Evolutionary conservation across 108 stramenopile species (phyloP).

Genomic region (Pseudonitzschia pungens): DNA sequence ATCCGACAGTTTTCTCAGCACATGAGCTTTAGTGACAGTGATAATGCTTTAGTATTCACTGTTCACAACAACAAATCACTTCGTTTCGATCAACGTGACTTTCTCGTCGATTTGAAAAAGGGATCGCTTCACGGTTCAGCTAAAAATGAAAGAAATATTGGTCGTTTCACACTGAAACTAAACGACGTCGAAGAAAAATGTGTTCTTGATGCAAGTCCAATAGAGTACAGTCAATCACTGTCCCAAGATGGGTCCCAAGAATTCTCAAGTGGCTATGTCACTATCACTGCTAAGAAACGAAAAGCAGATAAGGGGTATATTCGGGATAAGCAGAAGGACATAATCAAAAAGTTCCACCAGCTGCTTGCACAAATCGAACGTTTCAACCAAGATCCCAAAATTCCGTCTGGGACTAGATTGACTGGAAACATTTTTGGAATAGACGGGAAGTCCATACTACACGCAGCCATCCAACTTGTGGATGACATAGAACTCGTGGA

Average conservation of each 20-base stretch:
- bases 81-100: constrained; percentile 2
- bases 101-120: constrained; percentile 3
- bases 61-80: constrained; percentile 8
- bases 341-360: not conserved
- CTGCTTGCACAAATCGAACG: constrained; percentile 1
- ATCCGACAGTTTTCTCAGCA: constrained; percentile 9
- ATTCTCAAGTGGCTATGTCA: not conserved
- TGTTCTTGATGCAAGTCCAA: not conserved
- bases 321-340: not conserved
- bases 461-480: constrained; percentile 10
- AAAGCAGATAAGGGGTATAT: not conserved
- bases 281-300: not conserved
- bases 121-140: not conserved
- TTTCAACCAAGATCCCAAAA: constrained; percentile 14
- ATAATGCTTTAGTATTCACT: not conserved
- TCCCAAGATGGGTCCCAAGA: not conserved
- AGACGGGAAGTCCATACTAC: constrained; percentile 10
- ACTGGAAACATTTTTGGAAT: constrained; percentile 10
- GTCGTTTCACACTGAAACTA: not conserved
- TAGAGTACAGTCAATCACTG: not conserved
- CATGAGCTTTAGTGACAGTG: constrained; percentile 1
- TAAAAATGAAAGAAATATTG: not conserved
- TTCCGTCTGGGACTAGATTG: not conserved
- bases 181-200: constrained; percentile 13
- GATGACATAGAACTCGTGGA: not conserved